Percentiles rank a stretch among this genome's conserved stretches.
phyloP scores from a whole-genome alignment of 129 eudicot genomes.

The Logfia minima region DNA sequence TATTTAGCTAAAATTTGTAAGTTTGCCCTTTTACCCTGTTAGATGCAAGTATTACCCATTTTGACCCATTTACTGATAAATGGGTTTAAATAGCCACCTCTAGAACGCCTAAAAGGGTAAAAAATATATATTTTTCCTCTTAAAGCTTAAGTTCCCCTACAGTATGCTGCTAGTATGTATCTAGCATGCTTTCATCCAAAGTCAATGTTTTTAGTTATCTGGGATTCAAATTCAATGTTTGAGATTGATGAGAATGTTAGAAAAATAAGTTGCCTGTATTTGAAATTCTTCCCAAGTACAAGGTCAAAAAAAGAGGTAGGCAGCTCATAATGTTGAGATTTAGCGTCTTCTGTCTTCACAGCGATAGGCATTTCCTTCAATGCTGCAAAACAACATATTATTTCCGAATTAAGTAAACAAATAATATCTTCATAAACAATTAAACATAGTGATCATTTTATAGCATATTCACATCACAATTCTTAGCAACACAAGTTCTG shows the following conservation, averaged over 20 bases:
- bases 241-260: not conserved
- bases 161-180: not conserved
- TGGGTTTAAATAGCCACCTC: not conserved
- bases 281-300: constrained; percentile 84
- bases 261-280: constrained; percentile 62
- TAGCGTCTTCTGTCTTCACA: constrained; percentile 72
- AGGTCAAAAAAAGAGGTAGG: constrained; percentile 97
- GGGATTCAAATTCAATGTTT: not conserved
- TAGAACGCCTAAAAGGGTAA: not conserved
- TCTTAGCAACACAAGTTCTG: not conserved
- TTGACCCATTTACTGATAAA: not conserved
- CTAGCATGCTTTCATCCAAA: not conserved
- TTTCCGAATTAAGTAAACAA: not conserved
- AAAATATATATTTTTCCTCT: not conserved
- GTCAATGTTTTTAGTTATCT: not conserved
- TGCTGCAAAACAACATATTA: constrained; percentile 51
- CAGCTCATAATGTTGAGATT: constrained; percentile 86
- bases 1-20: not conserved
- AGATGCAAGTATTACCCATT: not conserved
- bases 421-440: not conserved
- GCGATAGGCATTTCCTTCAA: constrained; percentile 89
- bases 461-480: not conserved
- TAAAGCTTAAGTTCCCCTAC: not conserved
- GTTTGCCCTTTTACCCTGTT: not conserved
- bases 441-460: not conserved